phyloP scores from a whole-genome alignment of 2,329 filamentous ascomycete genomes.

The Furcasterigmium furcatum region DNA sequence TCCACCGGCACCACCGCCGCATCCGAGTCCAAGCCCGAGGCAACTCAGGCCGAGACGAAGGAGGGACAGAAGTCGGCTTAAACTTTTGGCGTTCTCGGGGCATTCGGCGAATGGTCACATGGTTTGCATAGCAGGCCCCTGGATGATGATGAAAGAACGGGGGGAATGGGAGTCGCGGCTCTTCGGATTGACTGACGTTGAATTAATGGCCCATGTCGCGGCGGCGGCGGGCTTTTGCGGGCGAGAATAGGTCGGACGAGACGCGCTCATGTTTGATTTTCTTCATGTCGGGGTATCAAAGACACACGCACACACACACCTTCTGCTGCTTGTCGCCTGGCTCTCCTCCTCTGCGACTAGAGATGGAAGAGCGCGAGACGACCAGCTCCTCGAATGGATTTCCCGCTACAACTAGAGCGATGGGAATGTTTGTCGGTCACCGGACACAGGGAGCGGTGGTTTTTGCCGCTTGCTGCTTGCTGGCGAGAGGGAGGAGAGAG shows the following conservation, averaged over 20 bases:
- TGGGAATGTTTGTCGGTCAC: no score
- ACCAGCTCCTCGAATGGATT: no score
- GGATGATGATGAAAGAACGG: background rate
- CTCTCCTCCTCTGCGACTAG: conserved; percentile 5
- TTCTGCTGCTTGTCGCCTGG: background rate
- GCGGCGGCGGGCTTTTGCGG: background rate
- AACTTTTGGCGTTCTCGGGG: background rate
- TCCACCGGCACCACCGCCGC: background rate
- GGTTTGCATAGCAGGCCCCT: background rate
- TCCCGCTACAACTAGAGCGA: no score
- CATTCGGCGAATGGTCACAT: background rate
- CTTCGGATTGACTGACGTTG: background rate
- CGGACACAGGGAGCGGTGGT: no score
- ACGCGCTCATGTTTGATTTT: background rate
- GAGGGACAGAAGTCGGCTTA: background rate
- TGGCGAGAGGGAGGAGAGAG: no score
- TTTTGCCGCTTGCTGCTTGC: no score
- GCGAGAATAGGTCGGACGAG: no score
- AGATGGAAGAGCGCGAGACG: no score
- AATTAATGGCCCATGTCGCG: background rate
- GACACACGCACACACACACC: background rate
- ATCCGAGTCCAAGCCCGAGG: background rate
- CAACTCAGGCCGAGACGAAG: background rate
- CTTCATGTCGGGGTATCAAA: background rate
- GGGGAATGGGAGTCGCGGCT: background rate